These are phyloP conservation scores for Diplotaxis tenuifolia DNA, from an alignment of 345 rosid species.

Conservation along the genomic window DNA sequence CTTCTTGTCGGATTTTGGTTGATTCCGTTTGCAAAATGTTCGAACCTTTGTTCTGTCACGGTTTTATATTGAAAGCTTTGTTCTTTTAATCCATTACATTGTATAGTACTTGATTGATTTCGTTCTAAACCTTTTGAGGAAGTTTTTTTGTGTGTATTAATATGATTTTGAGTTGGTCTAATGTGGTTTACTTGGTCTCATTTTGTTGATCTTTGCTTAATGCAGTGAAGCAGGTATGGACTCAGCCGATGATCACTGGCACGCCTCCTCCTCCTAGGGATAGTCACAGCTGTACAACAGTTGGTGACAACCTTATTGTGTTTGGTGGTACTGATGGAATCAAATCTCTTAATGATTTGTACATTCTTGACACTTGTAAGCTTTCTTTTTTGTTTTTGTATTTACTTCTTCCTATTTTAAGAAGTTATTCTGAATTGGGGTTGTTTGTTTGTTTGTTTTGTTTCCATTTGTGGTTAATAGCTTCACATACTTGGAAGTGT, in stretches of 20 bases:
- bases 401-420: not conserved
- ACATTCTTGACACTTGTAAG: slow-evolving; percentile 84
- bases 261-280: slow-evolving; percentile 79
- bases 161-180: slow-evolving; percentile 9
- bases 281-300: slow-evolving; percentile 84
- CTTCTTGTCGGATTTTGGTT: no score
- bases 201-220: slow-evolving; percentile 15
- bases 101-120: not conserved
- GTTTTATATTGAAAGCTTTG: not conserved
- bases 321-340: slow-evolving; percentile 96
- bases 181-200: slow-evolving; percentile 9
- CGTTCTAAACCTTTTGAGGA: not conserved
- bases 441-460: not conserved
- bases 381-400: not conserved
- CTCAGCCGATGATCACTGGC: slow-evolving; percentile 69
- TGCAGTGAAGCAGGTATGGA: slow-evolving; percentile 81
- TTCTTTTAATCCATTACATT: not conserved
- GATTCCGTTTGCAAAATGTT: no score
- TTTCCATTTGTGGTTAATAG: slow-evolving; percentile 41
- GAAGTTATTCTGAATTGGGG: slow-evolving; percentile 13
- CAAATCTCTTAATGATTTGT: slow-evolving; percentile 76
- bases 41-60: not conserved
- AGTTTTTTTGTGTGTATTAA: not conserved
- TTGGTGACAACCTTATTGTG: slow-evolving; percentile 68
- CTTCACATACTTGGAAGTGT: slow-evolving; percentile 81